A percentile compares a stretch with the other conserved stretches of the same genome.
Evolutionary conservation across 1,139 yeast genomes (phyloP).

Genomic region (Pichia sp.): DNA sequence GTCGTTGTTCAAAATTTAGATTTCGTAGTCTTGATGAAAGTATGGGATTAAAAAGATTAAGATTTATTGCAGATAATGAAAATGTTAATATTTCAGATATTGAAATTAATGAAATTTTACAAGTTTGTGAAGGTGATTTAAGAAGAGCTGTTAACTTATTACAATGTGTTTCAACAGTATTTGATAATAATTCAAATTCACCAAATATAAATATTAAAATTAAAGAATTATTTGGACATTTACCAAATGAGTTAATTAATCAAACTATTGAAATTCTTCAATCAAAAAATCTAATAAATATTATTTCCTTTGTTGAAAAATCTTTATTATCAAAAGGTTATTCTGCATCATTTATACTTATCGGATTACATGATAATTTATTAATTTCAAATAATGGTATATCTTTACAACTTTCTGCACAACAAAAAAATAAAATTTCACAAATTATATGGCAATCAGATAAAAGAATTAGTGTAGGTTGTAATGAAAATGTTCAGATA

Average conservation of each 20-base stretch:
- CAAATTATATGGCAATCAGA: slow-evolving; percentile 69
- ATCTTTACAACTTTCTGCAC: slow-evolving; percentile 42
- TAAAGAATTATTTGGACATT: slow-evolving; percentile 79
- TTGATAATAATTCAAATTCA: slow-evolving; percentile 16
- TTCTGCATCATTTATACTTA: slow-evolving; percentile 75
- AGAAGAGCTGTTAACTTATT: slow-evolving; percentile 87
- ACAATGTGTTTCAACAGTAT: slow-evolving; percentile 71
- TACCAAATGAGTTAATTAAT: slow-evolving; percentile 51
- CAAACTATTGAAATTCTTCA: slow-evolving; percentile 39
- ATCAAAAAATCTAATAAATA: slow-evolving; percentile 35
- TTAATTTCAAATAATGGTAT: slow-evolving; percentile 42
- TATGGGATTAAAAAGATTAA: slow-evolving; percentile 63
- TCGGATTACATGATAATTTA: slow-evolving; percentile 73
- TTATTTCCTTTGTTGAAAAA: slow-evolving; percentile 44
- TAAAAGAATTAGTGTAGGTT: slow-evolving; percentile 69
- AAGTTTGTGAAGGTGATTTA: slow-evolving; percentile 78
- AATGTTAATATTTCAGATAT: slow-evolving; percentile 44
- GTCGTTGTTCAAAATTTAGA: slow-evolving; percentile 91
- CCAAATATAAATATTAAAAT: too few species aligned
- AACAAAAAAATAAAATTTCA: slow-evolving; percentile 61
- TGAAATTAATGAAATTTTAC: slow-evolving; percentile 57
- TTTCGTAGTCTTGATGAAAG: slow-evolving; percentile 70
- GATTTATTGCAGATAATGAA: slow-evolving; percentile 51
- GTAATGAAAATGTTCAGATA: slow-evolving; percentile 84
- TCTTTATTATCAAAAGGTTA: slow-evolving; percentile 69